Conservation (phyloP, 352 stramenopile species). For the Pythium folliculosum region DNA sequence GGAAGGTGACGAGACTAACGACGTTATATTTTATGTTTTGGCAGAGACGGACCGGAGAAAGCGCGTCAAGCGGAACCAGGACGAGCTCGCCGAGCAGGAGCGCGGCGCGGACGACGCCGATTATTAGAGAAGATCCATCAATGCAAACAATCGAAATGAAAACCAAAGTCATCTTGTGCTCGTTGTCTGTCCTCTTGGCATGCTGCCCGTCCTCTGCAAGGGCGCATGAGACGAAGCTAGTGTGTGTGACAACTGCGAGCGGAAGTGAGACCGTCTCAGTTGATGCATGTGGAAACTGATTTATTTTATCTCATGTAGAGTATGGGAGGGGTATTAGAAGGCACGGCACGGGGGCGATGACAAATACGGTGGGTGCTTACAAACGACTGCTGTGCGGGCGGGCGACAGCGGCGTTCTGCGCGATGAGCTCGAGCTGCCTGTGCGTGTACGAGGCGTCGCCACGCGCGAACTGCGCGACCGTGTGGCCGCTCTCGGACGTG, state of each 20-base stretch:
- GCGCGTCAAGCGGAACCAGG: slow-evolving; percentile 40
- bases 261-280: no score
- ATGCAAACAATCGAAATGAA: not conserved
- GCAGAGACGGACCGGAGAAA: slow-evolving; percentile 69
- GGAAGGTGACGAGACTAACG: not conserved
- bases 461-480: slow-evolving; percentile 65
- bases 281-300: not conserved
- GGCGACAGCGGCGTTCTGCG: slow-evolving; percentile 58
- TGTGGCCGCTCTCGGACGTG: slow-evolving; percentile 81
- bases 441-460: slow-evolving; percentile 59
- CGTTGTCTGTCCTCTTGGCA: not conserved
- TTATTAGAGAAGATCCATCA: slow-evolving; percentile 14
- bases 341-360: not conserved
- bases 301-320: not conserved
- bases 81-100: slow-evolving; percentile 43
- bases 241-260: no score
- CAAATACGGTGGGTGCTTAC: slow-evolving; percentile 31
- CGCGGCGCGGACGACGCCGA: slow-evolving; percentile 35
- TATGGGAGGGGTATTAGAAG: not conserved
- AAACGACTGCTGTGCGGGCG: slow-evolving; percentile 71
- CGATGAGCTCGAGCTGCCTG: slow-evolving; percentile 73
- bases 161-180: not conserved
- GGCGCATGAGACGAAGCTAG: no score
- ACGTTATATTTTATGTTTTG: not conserved
- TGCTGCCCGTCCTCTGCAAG: not conserved